These are phyloP conservation scores for Mrakia hoshinonis DNA, from an alignment of 768 basidiomycete genomes.

Conservation along the genomic window DNA sequence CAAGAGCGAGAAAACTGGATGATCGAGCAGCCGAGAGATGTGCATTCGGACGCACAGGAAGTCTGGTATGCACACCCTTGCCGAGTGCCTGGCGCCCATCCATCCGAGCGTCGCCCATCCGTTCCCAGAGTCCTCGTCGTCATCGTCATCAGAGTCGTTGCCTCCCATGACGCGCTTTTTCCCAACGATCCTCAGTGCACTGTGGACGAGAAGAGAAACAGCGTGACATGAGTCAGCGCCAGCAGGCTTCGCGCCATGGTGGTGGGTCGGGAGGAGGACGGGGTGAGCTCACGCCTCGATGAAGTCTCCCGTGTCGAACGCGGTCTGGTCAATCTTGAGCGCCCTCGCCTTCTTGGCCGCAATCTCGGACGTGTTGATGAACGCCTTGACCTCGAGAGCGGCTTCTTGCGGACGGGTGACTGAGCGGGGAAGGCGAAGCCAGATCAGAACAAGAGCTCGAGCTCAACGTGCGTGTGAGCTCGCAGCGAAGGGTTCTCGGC, in stretches of 20 bases:
- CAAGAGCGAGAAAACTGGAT: too few relatives aligned
- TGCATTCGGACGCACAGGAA: slow-evolving; percentile 63
- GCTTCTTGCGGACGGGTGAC: slow-evolving; percentile 80
- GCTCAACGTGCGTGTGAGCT: too few relatives aligned
- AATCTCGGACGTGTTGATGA: slow-evolving; percentile 66
- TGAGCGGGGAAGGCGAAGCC: slow-evolving; percentile 34
- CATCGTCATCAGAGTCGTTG: slow-evolving; percentile 45
- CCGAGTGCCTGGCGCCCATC: slow-evolving; percentile 68
- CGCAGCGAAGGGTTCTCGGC: neutral
- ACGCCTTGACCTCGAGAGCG: slow-evolving; percentile 73
- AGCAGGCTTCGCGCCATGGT: neutral
- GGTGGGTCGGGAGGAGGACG: neutral
- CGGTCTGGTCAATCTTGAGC: slow-evolving; percentile 76
- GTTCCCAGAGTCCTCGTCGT: slow-evolving; percentile 34
- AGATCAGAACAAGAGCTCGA: neutral
- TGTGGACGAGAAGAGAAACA: neutral
- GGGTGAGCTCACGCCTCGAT: slow-evolving; percentile 64
- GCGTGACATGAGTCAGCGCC: neutral
- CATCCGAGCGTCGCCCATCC: slow-evolving; percentile 84
- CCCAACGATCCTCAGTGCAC: slow-evolving; percentile 35
- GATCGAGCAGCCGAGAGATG: too few relatives aligned
- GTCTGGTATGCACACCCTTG: slow-evolving; percentile 67
- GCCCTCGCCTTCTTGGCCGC: slow-evolving; percentile 80
- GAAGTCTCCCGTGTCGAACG: slow-evolving; percentile 90
- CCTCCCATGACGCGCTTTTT: slow-evolving; percentile 15